Conservation (phyloP, 2,329 filamentous ascomycete species). For the Alternaria triticina region DNA sequence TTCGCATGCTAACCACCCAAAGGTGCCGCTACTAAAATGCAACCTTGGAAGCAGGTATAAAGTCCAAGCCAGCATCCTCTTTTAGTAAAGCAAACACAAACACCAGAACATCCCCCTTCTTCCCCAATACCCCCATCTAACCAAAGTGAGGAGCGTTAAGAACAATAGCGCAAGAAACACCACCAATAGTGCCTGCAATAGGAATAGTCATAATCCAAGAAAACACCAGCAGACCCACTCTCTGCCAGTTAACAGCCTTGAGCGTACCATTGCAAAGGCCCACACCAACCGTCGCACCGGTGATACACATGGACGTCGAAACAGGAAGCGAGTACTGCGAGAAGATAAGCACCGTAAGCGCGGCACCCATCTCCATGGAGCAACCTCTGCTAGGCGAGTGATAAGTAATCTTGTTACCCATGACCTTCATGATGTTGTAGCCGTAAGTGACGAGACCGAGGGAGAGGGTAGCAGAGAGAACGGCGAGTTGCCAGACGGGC, state of each 20-base stretch:
- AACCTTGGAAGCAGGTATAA: neutral
- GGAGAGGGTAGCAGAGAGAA: constrained; percentile 68
- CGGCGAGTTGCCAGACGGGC: constrained; percentile 77
- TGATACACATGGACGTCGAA: constrained; percentile 74
- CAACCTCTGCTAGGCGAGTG: constrained; percentile 46
- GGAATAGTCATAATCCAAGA: constrained; percentile 72
- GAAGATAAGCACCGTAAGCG: constrained; percentile 77
- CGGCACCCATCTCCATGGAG: constrained; percentile 82
- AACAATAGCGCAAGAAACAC: constrained; percentile 54
- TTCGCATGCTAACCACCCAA: neutral
- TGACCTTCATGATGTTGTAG: constrained; percentile 87
- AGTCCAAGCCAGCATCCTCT: neutral
- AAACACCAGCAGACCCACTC: constrained; percentile 70
- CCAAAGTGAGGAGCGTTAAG: constrained; percentile 65
- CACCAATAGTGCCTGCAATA: constrained; percentile 64
- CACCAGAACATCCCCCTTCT: accelerated
- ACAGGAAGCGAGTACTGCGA: constrained; percentile 78
- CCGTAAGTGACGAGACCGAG: constrained; percentile 74
- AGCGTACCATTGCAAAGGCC: constrained; percentile 76
- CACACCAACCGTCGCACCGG: constrained; percentile 78
- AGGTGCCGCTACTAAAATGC: neutral
- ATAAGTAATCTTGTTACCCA: constrained; percentile 61
- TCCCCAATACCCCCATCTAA: neutral
- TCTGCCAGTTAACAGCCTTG: constrained; percentile 76
- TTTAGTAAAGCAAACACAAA: accelerated